A percentile compares a stretch with the other conserved stretches of the same genome.
Evolutionary conservation across 768 basidiomycete genomes (phyloP).

Genomic region (Leccinum broughii): DNA sequence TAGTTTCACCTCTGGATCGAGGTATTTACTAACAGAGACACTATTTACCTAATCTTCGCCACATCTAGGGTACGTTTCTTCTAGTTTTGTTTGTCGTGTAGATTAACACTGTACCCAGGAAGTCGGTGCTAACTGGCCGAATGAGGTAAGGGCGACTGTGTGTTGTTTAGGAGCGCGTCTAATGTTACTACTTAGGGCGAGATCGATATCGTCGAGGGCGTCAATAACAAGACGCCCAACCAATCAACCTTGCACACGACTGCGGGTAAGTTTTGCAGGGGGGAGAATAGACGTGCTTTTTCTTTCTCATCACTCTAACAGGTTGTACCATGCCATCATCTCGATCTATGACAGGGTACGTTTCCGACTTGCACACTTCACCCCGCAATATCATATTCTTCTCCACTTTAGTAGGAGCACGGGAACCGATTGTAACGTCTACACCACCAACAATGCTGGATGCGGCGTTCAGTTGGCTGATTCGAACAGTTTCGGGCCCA

Average conservation of each 20-base stretch:
- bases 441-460: constrained; percentile 28
- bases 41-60: neutral
- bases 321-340: constrained; percentile 34
- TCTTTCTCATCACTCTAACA: neutral
- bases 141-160: constrained; percentile 10
- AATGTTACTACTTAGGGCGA: constrained; percentile 23
- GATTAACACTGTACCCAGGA: constrained; percentile 21
- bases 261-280: constrained; percentile 13
- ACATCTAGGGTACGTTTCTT: constrained; percentile 25
- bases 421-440: constrained; percentile 28
- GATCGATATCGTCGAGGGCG: constrained; percentile 36
- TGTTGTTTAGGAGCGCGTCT: neutral
- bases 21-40: neutral
- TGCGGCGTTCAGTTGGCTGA: constrained; percentile 33
- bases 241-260: constrained; percentile 33
- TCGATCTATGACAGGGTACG: constrained; percentile 35
- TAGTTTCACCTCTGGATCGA: constrained; percentile 7
- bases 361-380: neutral
- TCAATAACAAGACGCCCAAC: constrained; percentile 32
- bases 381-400: neutral
- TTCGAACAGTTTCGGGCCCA: constrained; percentile 35
- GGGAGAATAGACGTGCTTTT: too few species aligned
- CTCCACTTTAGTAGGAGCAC: constrained; percentile 13
- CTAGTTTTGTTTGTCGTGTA: neutral
- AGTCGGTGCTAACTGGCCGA: constrained; percentile 29